Percentiles rank a stretch among this genome's conserved stretches.
Conservation (phyloP, 2,329 filamentous ascomycete genomes). For the Chrysoporthe puriensis region DNA sequence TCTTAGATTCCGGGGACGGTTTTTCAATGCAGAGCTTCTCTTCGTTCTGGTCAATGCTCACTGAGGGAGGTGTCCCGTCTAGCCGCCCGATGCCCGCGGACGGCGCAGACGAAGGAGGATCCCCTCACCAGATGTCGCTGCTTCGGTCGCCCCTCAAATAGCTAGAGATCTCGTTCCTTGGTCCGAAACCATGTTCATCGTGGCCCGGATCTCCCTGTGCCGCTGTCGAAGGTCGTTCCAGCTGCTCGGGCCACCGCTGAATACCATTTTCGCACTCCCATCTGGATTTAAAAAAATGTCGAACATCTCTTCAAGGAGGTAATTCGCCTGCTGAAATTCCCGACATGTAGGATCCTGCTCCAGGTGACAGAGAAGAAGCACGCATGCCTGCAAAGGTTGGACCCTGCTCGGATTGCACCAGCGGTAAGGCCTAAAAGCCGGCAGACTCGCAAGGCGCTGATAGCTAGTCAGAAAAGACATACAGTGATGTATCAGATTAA, state of each 20-base stretch:
- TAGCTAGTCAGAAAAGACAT: neutral
- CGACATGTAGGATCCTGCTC: neutral
- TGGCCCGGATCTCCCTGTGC: neutral
- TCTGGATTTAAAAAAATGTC: neutral
- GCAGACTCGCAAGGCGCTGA: neutral
- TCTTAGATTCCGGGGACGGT: no score
- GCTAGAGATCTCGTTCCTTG: neutral
- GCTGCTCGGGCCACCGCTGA: neutral
- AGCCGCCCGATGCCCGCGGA: no score
- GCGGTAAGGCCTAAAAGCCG: neutral
- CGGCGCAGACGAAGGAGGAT: neutral
- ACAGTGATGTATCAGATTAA: neutral
- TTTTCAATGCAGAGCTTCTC: neutral
- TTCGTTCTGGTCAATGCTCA: neutral
- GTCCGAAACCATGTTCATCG: neutral
- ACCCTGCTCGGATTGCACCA: neutral
- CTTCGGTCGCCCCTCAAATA: neutral
- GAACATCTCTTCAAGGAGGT: neutral
- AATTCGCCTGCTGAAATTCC: neutral
- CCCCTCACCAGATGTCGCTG: neutral
- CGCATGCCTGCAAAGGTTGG: conserved; percentile 1
- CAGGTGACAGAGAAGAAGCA: neutral
- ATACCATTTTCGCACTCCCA: neutral
- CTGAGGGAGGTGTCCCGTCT: no score
- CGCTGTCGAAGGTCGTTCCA: neutral